A percentile compares a stretch with the other conserved stretches of the same genome.
These are phyloP conservation scores for Pseudoperonospora humuli DNA, from an alignment of 352 stramenopile species.

Conservation along the genomic window DNA sequence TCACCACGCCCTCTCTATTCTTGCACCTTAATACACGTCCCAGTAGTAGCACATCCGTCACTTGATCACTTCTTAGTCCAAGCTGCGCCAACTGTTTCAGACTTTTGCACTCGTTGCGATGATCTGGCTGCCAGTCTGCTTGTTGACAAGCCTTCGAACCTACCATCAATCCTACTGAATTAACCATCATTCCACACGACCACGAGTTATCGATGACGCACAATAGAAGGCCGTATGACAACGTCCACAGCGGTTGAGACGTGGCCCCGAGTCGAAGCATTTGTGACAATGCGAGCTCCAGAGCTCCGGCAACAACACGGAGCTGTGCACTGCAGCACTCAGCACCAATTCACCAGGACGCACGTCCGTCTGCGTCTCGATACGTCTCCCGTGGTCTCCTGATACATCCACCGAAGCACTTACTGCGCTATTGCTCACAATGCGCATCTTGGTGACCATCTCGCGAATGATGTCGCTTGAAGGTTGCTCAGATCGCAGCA, in stretches of 20 bases:
- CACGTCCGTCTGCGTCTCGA: conserved; percentile 20
- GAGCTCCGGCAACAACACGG: conserved; percentile 41
- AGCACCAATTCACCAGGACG: conserved; percentile 29
- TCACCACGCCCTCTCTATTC: conserved; percentile 3
- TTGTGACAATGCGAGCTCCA: conserved; percentile 56
- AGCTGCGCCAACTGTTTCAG: conserved; percentile 37
- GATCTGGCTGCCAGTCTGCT: conserved; percentile 51
- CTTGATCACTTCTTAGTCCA: conserved; percentile 27
- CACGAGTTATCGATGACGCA: conserved; percentile 14
- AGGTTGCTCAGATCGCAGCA: conserved; percentile 1
- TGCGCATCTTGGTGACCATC: conserved; percentile 14
- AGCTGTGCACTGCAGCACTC: conserved; percentile 18
- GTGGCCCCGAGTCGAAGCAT: conserved; percentile 31
- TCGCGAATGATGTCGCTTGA: conserved; percentile 4
- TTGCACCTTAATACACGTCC: conserved; percentile 36
- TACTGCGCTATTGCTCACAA: conserved; percentile 3
- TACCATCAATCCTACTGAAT: conserved; percentile 5
- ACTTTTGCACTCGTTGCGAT: conserved; percentile 49
- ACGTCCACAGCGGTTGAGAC: conserved; percentile 47
- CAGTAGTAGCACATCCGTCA: conserved; percentile 50
- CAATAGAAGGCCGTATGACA: conserved; percentile 60
- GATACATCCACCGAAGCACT: conserved; percentile 5
- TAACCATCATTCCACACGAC: not conserved
- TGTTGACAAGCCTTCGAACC: conserved; percentile 57
- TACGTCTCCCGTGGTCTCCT: conserved; percentile 32